Conservation (phyloP, 108 stramenopile species). For the Nitzschia sp. region DNA sequence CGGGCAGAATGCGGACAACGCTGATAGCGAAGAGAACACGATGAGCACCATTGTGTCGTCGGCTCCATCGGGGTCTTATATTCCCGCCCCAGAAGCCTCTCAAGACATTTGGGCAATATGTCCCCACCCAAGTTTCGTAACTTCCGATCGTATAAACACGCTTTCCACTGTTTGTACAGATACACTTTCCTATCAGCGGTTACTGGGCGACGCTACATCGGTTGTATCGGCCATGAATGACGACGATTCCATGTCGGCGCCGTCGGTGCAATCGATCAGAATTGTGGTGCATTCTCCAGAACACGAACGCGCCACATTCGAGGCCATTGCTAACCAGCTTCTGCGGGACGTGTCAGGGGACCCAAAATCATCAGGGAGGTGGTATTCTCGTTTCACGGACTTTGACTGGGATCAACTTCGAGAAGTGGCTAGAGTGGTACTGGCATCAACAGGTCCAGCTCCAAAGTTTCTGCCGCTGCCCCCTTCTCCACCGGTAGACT, state of each 20-base stretch:
- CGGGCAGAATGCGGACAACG: background rate
- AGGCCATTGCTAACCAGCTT: conserved; percentile 20
- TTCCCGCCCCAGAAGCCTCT: conserved; percentile 23
- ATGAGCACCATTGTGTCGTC: conserved; percentile 33
- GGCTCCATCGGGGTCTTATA: conserved; percentile 27
- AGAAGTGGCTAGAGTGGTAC: conserved; percentile 1
- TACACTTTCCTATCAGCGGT: conserved; percentile 6
- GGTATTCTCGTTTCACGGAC: conserved; percentile 34
- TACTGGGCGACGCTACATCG: background rate
- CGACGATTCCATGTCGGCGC: background rate
- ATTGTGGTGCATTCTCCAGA: background rate
- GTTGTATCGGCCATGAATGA: background rate
- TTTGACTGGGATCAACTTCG: conserved; percentile 37
- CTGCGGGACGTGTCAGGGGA: background rate
- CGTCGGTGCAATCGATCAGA: background rate
- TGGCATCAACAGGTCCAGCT: conserved; percentile 15
- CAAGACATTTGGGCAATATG: conserved; percentile 15
- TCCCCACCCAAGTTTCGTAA: conserved; percentile 22
- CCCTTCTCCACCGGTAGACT: conserved; percentile 14
- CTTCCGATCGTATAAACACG: background rate
- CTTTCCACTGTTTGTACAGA: conserved; percentile 35
- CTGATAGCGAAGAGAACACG: background rate
- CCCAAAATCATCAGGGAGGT: background rate
- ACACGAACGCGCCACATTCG: conserved; percentile 20
- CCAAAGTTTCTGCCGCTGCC: conserved; percentile 12